phyloP scores from a whole-genome alignment of 768 basidiomycete genomes.

The Suillus tomentosus region DNA sequence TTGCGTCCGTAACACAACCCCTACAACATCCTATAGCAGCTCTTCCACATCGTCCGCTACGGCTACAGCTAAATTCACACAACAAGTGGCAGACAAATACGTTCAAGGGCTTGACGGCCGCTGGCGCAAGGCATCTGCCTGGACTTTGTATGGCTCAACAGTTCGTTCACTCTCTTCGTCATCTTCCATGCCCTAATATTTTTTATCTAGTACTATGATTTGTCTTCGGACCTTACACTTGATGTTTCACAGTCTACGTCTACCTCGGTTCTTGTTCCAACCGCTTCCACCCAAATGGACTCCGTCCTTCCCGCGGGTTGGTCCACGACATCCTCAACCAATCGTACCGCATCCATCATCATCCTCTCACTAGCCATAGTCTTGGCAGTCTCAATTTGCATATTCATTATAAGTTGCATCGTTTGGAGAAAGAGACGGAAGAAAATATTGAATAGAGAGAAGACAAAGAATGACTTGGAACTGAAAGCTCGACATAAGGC shows the following conservation, averaged over 20 bases:
- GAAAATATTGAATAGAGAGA: slow-evolving; percentile 31
- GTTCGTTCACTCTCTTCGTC: slow-evolving; percentile 38
- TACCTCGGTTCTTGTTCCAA: slow-evolving; percentile 20
- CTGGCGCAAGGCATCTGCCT: slow-evolving; percentile 57
- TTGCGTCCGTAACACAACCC: neutral
- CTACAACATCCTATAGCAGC: neutral
- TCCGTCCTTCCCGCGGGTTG: slow-evolving; percentile 56
- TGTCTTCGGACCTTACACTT: slow-evolving; percentile 11
- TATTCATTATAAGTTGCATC: slow-evolving; percentile 62
- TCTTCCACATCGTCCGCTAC: slow-evolving; percentile 17
- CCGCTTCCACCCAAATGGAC: slow-evolving; percentile 23
- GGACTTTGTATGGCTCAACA: slow-evolving; percentile 73
- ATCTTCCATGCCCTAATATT: slow-evolving; percentile 2
- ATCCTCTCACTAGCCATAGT: slow-evolving; percentile 62
- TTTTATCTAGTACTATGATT: slow-evolving; percentile 22
- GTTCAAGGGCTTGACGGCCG: slow-evolving; percentile 50
- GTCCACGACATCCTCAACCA: slow-evolving; percentile 31
- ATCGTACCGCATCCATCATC: slow-evolving; percentile 42
- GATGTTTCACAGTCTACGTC: slow-evolving; percentile 17
- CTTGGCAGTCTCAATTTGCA: slow-evolving; percentile 60
- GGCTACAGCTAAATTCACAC: slow-evolving; percentile 11
- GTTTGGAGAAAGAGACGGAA: slow-evolving; percentile 55
- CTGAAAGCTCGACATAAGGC: slow-evolving; percentile 38
- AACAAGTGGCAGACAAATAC: slow-evolving; percentile 55
- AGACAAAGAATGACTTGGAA: slow-evolving; percentile 47